Evolutionary conservation across 345 rosid species (phyloP), one percentile per base, ranked within the genome.

Genomic region (Euphorbia lathyris): DNA sequence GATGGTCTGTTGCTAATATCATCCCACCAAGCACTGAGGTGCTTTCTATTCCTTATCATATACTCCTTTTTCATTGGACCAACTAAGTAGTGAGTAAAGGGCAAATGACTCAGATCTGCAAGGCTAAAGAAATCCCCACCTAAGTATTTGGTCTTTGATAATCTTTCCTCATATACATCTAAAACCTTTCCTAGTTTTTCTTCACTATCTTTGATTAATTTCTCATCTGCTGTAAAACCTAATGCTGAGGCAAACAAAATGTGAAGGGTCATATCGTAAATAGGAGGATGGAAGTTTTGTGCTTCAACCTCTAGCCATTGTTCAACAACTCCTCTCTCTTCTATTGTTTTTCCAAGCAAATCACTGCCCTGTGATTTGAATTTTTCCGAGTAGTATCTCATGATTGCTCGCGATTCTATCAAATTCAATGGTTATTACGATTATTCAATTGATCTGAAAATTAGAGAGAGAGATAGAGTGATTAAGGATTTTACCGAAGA

Each of bases 261-360:
- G 56, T 87, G 86, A 0, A 86, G 0, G 0, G 88, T 75, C 3
- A 87, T 20, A 52, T 72, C 66, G 55, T 73, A 70, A 38, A 87
- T 59, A 0, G 78, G 85, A 10, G 89, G 97, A 73, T 88, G 76
- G 79, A 17, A 87, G 65, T 69, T 76, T 0, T 81, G 81, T 2
- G 90, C 89, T 65, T 88, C 94, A 0, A 87, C 87, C 9, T 91
- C 88, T 0, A 91, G 79, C 94, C 94, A 91, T 42, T 84, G 91
- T 43, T 87, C 97, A 4, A 91, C 90, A 2, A 77, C 74, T 0
- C 86, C 97, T 51, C 83, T 83, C 12, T 79, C 86, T 69, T 85
- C 85, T 22, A 77, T 19, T 1, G 81, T 81, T 38, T 79, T 63
- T 0, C 86, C 84, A 11, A 83, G 72, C 23, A 85, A 80, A 22